Conservation (phyloP, 2,329 filamentous ascomycete genomes). For the Claviceps sp. region DNA sequence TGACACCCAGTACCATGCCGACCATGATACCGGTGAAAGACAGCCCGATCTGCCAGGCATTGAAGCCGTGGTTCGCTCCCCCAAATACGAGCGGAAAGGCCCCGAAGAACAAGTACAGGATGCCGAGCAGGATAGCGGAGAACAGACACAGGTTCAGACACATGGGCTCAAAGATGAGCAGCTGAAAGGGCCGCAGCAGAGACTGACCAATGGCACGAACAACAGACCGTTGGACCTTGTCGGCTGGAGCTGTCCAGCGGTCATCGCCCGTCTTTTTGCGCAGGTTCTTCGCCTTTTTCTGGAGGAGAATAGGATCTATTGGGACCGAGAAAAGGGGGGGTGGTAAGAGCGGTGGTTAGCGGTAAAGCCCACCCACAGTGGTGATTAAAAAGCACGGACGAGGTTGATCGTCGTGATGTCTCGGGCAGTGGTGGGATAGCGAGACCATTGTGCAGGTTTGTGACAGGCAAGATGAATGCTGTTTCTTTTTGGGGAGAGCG, state of each 20-base stretch:
- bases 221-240: constrained; percentile 58
- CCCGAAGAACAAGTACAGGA: constrained; percentile 84
- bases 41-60: constrained; percentile 66
- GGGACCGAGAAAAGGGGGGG: neutral
- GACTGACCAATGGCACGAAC: constrained; percentile 42
- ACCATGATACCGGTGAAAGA: constrained; percentile 60
- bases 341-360: neutral
- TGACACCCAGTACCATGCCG: constrained; percentile 52
- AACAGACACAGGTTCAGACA: constrained; percentile 69
- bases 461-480: neutral
- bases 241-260: constrained; percentile 63
- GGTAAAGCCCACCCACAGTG: neutral
- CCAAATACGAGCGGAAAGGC: constrained; percentile 73
- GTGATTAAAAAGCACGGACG: neutral
- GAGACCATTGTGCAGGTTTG: neutral
- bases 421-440: neutral
- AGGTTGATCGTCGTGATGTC: neutral
- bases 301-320: constrained; percentile 52
- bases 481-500: neutral
- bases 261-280: constrained; percentile 67
- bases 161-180: constrained; percentile 76
- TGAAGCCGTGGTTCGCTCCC: constrained; percentile 57
- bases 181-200: constrained; percentile 59
- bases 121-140: constrained; percentile 72
- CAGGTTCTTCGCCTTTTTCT: constrained; percentile 54